Percentiles rank a stretch among this genome's conserved stretches.
These are phyloP conservation scores for Yarrowia sp. DNA, from an alignment of 805 yeast species.

Conservation along the genomic window DNA sequence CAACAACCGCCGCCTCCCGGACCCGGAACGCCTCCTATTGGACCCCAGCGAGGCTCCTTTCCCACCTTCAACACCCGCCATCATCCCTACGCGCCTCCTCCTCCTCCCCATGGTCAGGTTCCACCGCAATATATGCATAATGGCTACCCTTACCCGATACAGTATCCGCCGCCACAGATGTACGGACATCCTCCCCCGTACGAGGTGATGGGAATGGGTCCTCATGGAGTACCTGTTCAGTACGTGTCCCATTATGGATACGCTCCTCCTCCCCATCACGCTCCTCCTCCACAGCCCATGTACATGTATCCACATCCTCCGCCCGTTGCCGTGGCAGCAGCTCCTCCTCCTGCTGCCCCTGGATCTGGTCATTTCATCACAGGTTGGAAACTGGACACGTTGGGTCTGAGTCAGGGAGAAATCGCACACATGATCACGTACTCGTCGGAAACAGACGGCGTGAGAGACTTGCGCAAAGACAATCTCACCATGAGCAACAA, in stretches of 20 bases:
- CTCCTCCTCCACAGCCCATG: neutral
- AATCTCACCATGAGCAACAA: slow-evolving; percentile 13
- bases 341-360: neutral
- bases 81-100: slow-evolving; percentile 8
- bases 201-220: neutral
- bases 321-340: neutral
- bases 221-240: neutral
- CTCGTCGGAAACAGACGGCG: neutral
- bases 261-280: too few species aligned
- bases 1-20: slow-evolving; percentile 3
- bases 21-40: neutral
- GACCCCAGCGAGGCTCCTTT: neutral
- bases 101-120: neutral
- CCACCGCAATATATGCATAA: neutral
- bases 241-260: neutral
- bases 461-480: neutral
- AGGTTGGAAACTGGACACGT: slow-evolving; percentile 13
- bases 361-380: slow-evolving; percentile 12
- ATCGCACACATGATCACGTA: neutral
- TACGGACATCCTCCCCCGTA: neutral
- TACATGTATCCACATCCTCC: neutral
- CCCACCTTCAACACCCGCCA: neutral
- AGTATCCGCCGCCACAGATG: neutral
- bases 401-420: neutral
- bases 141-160: neutral